Percentiles rank a stretch among this genome's conserved stretches.
These are phyloP conservation scores for Phytopythium sindhum DNA, from an alignment of 352 stramenopile species.

Conservation along the genomic window DNA sequence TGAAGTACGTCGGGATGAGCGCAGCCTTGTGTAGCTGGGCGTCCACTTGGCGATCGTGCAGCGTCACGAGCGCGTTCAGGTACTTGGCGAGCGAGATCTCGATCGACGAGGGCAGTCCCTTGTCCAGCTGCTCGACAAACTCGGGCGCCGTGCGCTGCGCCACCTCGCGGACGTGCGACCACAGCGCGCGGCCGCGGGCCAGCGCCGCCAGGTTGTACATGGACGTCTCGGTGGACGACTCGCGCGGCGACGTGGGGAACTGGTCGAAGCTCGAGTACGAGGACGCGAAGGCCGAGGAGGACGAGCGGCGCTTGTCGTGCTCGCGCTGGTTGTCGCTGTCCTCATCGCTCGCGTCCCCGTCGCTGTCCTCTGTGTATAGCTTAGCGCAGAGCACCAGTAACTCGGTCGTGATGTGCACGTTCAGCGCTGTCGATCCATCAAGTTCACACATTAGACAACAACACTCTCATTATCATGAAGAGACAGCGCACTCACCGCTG, in stretches of 20 bases:
- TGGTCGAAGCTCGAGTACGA: slow-evolving; percentile 60
- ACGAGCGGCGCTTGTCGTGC: slow-evolving; percentile 24
- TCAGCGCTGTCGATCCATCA: slow-evolving; percentile 26
- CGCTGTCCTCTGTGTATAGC: slow-evolving; percentile 42
- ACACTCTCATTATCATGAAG: neutral
- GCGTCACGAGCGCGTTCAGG: slow-evolving; percentile 66
- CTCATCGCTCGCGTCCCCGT: slow-evolving; percentile 11
- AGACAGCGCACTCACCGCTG: slow-evolving; percentile 25
- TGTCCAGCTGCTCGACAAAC: slow-evolving; percentile 65
- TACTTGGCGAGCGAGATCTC: slow-evolving; percentile 84
- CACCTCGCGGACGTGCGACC: slow-evolving; percentile 46
- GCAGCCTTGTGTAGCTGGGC: slow-evolving; percentile 54
- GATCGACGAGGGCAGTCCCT: slow-evolving; percentile 63
- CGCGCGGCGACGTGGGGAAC: slow-evolving; percentile 50
- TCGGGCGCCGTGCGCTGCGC: slow-evolving; percentile 36
- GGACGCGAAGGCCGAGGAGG: slow-evolving; percentile 19
- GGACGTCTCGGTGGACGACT: slow-evolving; percentile 51
- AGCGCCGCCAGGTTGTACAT: slow-evolving; percentile 84
- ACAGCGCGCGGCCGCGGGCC: slow-evolving; percentile 49
- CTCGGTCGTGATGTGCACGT: slow-evolving; percentile 74
- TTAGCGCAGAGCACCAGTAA: slow-evolving; percentile 65
- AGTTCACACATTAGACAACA: neutral
- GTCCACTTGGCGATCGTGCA: slow-evolving; percentile 64
- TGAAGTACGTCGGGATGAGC: slow-evolving; percentile 67
- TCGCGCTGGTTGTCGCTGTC: slow-evolving; percentile 14